Base-by-base conservation (phyloP, 2,329 filamentous ascomycete genomes). In the Aspergillus udagawae region DNA sequence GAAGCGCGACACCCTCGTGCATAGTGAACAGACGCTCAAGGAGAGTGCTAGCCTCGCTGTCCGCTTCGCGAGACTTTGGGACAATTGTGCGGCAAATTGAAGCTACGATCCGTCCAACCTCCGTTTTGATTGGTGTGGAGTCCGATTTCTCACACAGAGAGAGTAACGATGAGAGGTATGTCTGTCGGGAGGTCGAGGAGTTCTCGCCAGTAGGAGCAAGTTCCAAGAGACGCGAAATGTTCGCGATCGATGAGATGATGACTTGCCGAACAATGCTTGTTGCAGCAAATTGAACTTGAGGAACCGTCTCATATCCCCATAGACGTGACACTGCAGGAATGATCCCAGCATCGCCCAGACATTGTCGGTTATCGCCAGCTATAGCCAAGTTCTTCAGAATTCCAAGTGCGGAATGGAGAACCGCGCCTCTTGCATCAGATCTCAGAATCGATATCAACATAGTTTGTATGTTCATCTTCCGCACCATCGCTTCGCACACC, bases 311-410 rank as follows among this genome's bases (percentile, higher is more conserved):
- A 56, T 75, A 74, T 6, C 61, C 66, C 73, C 77, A 77, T 49
- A 78, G 60, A 21, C 65, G 67, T 29, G 75, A 73, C 25, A 77
- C 61, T 6, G 72, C 70, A 57, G 71, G 66, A 29, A 79, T 69
- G 20, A 75, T 69, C 14, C 72, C 75, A 21, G 73, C 73, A 35
- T 73, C 66, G 8, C 73, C 75, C 23, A 80, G 64, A 47, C 61
- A 59, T 35, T 66, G 56, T 51, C 73, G 72, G 57, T 80, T 78
- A n/a, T 75, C 66, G 42, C 70, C 67, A 21, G 76, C 71, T 52
- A 80, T 76, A 8, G 76, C 75, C 9, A 81, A 66, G 55, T 81
- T 81, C 57, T 80, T 80, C 44, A 81, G 63, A 49, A 80, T 78
- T 6, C 78, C 76, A 10, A 79, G 71, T 0, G 72, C 73, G 21